These are phyloP conservation scores for Coemansia sp. DNA, from an alignment of 192 early-diverging fungal genomes.

Conservation along the genomic window DNA sequence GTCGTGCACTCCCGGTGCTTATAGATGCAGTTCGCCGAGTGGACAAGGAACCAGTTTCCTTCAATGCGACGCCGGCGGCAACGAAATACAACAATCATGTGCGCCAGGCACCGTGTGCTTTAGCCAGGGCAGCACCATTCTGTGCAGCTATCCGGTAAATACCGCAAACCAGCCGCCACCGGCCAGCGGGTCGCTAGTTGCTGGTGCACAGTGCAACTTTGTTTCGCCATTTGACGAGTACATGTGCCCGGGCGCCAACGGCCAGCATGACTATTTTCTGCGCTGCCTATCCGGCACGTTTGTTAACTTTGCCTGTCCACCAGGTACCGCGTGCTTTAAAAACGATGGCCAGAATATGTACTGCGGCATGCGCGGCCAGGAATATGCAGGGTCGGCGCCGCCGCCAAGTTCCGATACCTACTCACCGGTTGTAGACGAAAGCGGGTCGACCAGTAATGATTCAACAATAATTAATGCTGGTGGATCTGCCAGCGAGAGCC, in stretches of 20 bases:
- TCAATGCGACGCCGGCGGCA: slow-evolving; percentile 32
- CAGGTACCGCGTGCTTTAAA: slow-evolving; percentile 42
- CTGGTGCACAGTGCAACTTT: slow-evolving; percentile 30
- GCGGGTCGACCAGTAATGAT: not conserved
- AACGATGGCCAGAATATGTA: slow-evolving; percentile 38
- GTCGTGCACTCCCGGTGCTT: slow-evolving; percentile 30
- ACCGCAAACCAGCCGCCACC: slow-evolving; percentile 18
- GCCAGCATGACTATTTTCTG: slow-evolving; percentile 31
- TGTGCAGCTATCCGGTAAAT: slow-evolving; percentile 34
- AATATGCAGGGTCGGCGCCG: not conserved
- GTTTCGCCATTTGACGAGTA: slow-evolving; percentile 38
- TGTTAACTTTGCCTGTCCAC: slow-evolving; percentile 36
- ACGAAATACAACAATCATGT: slow-evolving; percentile 30
- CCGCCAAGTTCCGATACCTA: not conserved
- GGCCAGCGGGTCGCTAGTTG: slow-evolving; percentile 8
- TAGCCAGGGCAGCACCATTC: slow-evolving; percentile 34
- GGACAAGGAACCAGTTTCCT: slow-evolving; percentile 29
- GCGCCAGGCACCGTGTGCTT: slow-evolving; percentile 46
- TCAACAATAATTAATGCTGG: not conserved
- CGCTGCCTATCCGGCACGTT: slow-evolving; percentile 41
- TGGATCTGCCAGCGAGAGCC: not conserved
- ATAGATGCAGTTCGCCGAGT: slow-evolving; percentile 27
- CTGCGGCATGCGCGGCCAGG: slow-evolving; percentile 19
- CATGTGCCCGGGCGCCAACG: slow-evolving; percentile 37
- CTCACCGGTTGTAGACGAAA: not conserved